A percentile compares a stretch with the other conserved stretches of the same genome.
phyloP scores from a whole-genome alignment of 2,329 filamentous ascomycete genomes.

The Claviceps humidiphila region DNA sequence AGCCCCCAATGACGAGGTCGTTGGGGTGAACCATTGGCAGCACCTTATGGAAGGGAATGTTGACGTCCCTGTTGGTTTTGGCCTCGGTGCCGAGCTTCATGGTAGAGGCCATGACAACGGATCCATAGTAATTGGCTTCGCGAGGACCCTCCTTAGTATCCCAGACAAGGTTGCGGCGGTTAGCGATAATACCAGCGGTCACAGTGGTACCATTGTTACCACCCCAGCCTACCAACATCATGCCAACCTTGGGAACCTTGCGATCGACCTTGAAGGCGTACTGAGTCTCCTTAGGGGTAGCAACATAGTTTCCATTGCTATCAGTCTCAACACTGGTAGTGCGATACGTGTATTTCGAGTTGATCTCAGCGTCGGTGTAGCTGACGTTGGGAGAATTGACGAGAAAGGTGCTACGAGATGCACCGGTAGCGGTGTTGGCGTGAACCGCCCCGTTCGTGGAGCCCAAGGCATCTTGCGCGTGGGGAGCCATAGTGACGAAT shows the following conservation, averaged over 20 bases:
- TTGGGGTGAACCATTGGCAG: slow-evolving; percentile 96
- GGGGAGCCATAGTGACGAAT: slow-evolving; percentile 69
- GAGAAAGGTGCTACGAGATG: slow-evolving; percentile 56
- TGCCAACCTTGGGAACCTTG: slow-evolving; percentile 79
- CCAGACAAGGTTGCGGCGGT: slow-evolving; percentile 76
- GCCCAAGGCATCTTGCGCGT: slow-evolving; percentile 53
- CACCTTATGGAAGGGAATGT: slow-evolving; percentile 89
- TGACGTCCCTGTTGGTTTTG: slow-evolving; percentile 76
- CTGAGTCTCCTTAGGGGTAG: slow-evolving; percentile 72
- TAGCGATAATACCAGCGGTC: slow-evolving; percentile 92
- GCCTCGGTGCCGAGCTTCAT: slow-evolving; percentile 88
- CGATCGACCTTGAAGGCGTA: slow-evolving; percentile 98
- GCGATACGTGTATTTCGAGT: slow-evolving; percentile 90
- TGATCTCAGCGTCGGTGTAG: slow-evolving; percentile 81
- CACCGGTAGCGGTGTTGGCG: slow-evolving; percentile 31
- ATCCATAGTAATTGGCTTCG: slow-evolving; percentile 94
- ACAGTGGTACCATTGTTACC: slow-evolving; percentile 98
- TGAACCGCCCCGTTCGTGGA: slow-evolving; percentile 49
- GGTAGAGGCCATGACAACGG: slow-evolving; percentile 91
- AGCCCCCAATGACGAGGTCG: slow-evolving; percentile 86
- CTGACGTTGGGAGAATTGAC: slow-evolving; percentile 86
- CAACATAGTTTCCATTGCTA: slow-evolving; percentile 64
- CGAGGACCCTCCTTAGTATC: slow-evolving; percentile 83
- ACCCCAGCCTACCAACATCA: slow-evolving; percentile 97
- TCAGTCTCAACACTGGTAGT: slow-evolving; percentile 70